Percentiles rank a stretch among this genome's conserved stretches.
These are phyloP conservation scores for Phytophthora crassamura DNA, from an alignment of 352 stramenopile species.

Conservation along the genomic window DNA sequence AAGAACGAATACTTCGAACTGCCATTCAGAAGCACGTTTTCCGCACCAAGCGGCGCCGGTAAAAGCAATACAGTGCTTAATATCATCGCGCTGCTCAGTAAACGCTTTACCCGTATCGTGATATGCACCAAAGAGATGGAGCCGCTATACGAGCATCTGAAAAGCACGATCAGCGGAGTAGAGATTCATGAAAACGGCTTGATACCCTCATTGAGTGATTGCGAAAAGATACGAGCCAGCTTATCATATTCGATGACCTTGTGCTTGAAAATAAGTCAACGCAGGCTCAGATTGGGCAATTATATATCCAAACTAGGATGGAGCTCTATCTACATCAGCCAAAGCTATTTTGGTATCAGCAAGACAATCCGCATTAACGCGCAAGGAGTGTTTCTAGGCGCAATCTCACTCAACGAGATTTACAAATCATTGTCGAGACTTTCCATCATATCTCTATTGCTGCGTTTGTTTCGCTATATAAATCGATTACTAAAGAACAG, in stretches of 20 bases:
- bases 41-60: conserved; percentile 5
- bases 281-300: conserved; percentile 15
- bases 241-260: conserved; percentile 26
- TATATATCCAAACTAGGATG: conserved; percentile 20
- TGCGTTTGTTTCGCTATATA: conserved; percentile 25
- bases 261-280: no score
- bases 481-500: conserved; percentile 13
- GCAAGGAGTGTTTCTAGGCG: conserved; percentile 16
- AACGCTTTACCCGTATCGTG: conserved; percentile 24
- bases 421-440: conserved; percentile 15
- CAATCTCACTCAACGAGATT: conserved; percentile 20
- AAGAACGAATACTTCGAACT: conserved; percentile 26
- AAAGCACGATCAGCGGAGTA: conserved; percentile 20
- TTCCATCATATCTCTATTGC: conserved; percentile 21
- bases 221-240: conserved; percentile 22
- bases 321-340: conserved; percentile 19
- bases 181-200: conserved; percentile 14
- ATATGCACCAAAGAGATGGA: conserved; percentile 27
- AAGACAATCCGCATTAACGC: conserved; percentile 25
- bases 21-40: conserved; percentile 5
- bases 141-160: conserved; percentile 24
- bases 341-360: conserved; percentile 18
- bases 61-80: conserved; percentile 21
- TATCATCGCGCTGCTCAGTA: conserved; percentile 24
- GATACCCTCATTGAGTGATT: conserved; percentile 15